Evolutionary conservation across 2,329 filamentous ascomycete genomes (phyloP), one percentile per base, ranked within the genome.

Genomic region (Stagonosporopsis chrysanthemi): DNA sequence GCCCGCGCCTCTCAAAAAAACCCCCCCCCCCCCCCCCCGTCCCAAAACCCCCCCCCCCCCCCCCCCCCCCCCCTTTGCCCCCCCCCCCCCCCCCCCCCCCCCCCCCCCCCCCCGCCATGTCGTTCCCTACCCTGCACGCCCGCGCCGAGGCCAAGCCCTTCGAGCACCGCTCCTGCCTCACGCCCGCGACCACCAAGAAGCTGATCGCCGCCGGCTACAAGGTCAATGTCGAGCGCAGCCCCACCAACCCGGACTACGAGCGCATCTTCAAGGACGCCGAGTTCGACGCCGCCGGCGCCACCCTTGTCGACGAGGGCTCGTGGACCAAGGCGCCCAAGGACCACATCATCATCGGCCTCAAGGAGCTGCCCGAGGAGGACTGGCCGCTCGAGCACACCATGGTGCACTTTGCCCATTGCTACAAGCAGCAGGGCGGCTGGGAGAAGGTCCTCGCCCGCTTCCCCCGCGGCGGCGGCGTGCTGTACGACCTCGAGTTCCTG

Each of bases 401-500:
- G 52, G 73, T 79, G 6, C 75, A 77, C 60, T 79, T 79, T 64
- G 74, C 74, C 14, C 77, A 79, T 60, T 78, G 75, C 68, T 79
- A 78, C 68, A 79, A 79, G 70, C 65, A 74, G 59, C 77, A 79
- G 61, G 75, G 64, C 55, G 77, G 75, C 38, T 97, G 91, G 91
- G 86, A 91, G 56, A 84, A 85, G 39, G 90, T 92, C 6, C 86
- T 97, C n/a, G 83, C 87, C 55, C 85, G 93, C 53, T 97, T 92
- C 76, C 84, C 90, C 26, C 84, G 86, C 23, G 92, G 91, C 56
- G 86, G 87, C 52, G 91, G 91, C 65, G 88, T 86, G 0, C 85
- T 97, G 14, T 86, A 92, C 57, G 93, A 97, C 70, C 84, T 97
- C 35, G 93, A 97, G 75, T 97, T 97, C 75, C 82, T 97, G 35